Evolutionary conservation across 495 filamentous ascomycete genomes (phyloP).

Genomic region (Hypoxylon intermedium): DNA sequence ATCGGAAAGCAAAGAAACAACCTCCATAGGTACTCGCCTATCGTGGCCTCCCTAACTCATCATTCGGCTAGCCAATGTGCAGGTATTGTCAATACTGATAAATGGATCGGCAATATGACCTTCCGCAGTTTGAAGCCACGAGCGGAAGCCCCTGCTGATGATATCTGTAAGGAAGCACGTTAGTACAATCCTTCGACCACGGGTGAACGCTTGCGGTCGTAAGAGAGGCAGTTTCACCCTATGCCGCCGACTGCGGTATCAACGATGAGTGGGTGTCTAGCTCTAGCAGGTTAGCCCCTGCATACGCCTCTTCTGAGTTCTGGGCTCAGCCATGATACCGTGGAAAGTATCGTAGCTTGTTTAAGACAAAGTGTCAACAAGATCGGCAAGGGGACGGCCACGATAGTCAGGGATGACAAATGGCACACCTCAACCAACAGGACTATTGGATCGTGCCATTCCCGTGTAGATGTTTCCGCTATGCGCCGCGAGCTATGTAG

Average conservation of each 20-base stretch:
- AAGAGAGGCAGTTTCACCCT: slow-evolving; percentile 14
- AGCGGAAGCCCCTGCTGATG: not conserved
- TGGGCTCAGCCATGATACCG: slow-evolving; percentile 18
- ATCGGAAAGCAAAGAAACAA: slow-evolving; percentile 27
- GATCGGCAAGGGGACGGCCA: slow-evolving; percentile 27
- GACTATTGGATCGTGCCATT: slow-evolving; percentile 36
- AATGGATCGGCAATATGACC: slow-evolving; percentile 37
- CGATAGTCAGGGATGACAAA: slow-evolving; percentile 41
- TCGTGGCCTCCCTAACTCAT: slow-evolving; percentile 23
- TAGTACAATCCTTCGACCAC: slow-evolving; percentile 13
- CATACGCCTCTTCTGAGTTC: slow-evolving; percentile 25
- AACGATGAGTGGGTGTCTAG: slow-evolving; percentile 17
- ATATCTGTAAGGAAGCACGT: slow-evolving; percentile 22
- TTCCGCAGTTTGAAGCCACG: not conserved
- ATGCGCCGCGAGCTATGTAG: slow-evolving; percentile 29
- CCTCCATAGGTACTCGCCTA: slow-evolving; percentile 22
- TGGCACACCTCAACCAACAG: slow-evolving; percentile 13
- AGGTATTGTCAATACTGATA: slow-evolving; percentile 31
- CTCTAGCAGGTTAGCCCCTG: slow-evolving; percentile 27
- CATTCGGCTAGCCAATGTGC: slow-evolving; percentile 20
- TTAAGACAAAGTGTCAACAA: slow-evolving; percentile 38
- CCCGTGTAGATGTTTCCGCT: slow-evolving; percentile 39
- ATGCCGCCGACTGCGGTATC: slow-evolving; percentile 9
- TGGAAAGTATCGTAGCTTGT: slow-evolving; percentile 23
- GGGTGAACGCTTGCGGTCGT: slow-evolving; percentile 8